Conservation (phyloP, 2,329 filamentous ascomycete species). For the Aspergillus novoparasiticus region DNA sequence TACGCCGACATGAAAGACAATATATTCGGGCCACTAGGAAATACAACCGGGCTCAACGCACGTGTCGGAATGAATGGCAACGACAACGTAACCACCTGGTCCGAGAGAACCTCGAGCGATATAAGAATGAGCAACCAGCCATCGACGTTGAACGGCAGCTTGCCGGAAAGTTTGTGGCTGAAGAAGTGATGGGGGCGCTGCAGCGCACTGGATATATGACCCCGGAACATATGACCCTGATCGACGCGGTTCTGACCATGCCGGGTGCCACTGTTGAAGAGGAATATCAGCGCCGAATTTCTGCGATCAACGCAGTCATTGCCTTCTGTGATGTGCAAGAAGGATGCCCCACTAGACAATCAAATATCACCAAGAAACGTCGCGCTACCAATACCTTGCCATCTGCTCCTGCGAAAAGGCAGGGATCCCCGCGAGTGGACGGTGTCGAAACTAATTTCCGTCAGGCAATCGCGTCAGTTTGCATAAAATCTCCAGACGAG, state of each 20-base stretch:
- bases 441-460: slow-evolving; percentile 13
- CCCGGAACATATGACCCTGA: slow-evolving; percentile 27
- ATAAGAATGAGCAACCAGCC: slow-evolving; percentile 32
- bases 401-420: slow-evolving; percentile 18
- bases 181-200: slow-evolving; percentile 26
- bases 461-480: slow-evolving; percentile 20
- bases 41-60: slow-evolving; percentile 15
- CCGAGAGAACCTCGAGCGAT: slow-evolving; percentile 28
- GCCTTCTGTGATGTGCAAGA: slow-evolving; percentile 31
- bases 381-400: slow-evolving; percentile 9
- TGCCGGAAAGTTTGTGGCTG: slow-evolving; percentile 26
- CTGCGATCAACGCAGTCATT: slow-evolving; percentile 28
- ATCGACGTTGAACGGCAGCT: slow-evolving; percentile 29
- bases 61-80: slow-evolving; percentile 25
- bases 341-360: slow-evolving; percentile 23
- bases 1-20: slow-evolving; percentile 18
- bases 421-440: slow-evolving; percentile 10
- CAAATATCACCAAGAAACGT: slow-evolving; percentile 15
- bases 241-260: slow-evolving; percentile 29
- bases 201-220: slow-evolving; percentile 26
- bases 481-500: slow-evolving; percentile 18
- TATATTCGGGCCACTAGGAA: slow-evolving; percentile 16
- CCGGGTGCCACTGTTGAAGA: slow-evolving; percentile 25
- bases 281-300: slow-evolving; percentile 28
- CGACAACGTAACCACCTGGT: slow-evolving; percentile 22